These are phyloP conservation scores for Orbilia quercus DNA, from an alignment of 2,329 filamentous ascomycete species.

Conservation along the genomic window DNA sequence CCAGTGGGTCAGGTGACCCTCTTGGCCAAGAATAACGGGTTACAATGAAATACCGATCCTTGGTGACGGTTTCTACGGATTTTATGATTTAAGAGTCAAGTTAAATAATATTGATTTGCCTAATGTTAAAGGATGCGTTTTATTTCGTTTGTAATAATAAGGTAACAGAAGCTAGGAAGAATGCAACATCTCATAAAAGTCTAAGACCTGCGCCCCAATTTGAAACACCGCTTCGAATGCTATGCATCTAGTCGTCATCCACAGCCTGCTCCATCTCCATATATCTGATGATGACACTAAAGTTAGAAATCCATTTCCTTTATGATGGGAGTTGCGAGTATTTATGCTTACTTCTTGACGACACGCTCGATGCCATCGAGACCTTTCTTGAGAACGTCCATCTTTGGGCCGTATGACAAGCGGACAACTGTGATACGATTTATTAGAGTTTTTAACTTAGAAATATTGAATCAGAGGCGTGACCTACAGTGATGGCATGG, in stretches of 20 bases:
- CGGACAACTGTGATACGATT: slow-evolving; percentile 71
- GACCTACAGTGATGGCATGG: slow-evolving; percentile 65
- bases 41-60: no score
- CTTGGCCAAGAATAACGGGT: no score
- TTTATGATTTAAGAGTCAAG: no score
- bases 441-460: background rate
- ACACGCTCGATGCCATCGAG: slow-evolving; percentile 87
- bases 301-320: slow-evolving; percentile 5
- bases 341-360: slow-evolving; percentile 72
- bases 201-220: slow-evolving; percentile 11
- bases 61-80: no score
- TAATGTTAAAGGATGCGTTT: slow-evolving; percentile 9
- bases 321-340: background rate
- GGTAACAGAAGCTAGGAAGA: slow-evolving; percentile 4
- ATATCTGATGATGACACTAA: slow-evolving; percentile 10
- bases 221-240: background rate
- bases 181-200: slow-evolving; percentile 1
- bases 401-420: slow-evolving; percentile 83
- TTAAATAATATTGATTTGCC: background rate
- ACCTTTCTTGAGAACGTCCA: slow-evolving; percentile 81
- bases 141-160: slow-evolving; percentile 4
- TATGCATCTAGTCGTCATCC: slow-evolving; percentile 19
- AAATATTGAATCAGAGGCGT: background rate
- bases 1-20: no score
- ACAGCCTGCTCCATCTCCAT: slow-evolving; percentile 40